Base-by-base conservation (phyloP, 257 asterid species). In the Ballota nigra region DNA sequence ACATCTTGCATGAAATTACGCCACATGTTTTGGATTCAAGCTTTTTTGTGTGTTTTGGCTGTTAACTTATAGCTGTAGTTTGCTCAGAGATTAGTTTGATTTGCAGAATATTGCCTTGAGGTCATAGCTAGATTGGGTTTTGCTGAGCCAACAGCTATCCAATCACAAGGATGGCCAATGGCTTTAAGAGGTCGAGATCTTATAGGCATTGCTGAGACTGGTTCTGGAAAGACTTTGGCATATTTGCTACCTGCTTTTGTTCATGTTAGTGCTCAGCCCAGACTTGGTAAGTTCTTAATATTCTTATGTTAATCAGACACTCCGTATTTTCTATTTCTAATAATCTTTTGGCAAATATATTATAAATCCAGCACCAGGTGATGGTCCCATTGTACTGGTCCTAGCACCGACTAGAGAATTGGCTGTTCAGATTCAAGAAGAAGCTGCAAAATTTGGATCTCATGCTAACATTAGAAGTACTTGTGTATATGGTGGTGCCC, bases 131-230 rank as follows among this genome's bases (percentile, higher is more conserved):
- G 95, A 60, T 78, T 84, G 79, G 98, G 98, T 60, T 92, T 92
- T 75, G 81, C 71, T 68, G 97, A 92, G 81, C 98, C 98, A 4
- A 90, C 98, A 19, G 88, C 98, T 26, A 92, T 92, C 62, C 98
- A 92, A 65, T 79, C 98, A 28, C 98, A 92, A 79, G 97, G 98
- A 73, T 92, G 97, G 98, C 98, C 97, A 2, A 92, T 92, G 97
- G 97, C 98, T 63, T 84, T 92, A 79, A 90, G 81, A 80, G 98
- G 98, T 28, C 87, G 98, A 65, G 97, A 92, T 84, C 81, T 92
- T 16, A 71, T 92, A 57, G 98, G 97, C 80, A 90, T 92, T 69
- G 98, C 98, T 15, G 98, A 92, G 84, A 92, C 98, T 52, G 98
- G 98, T 80, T 92, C 98, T 43, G 98, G 98, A 51, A 92, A 92